Evolutionary conservation across 2,329 filamentous ascomycete genomes (phyloP), one percentile per base, ranked within the genome.

Genomic region (Talaromyces piceae): DNA sequence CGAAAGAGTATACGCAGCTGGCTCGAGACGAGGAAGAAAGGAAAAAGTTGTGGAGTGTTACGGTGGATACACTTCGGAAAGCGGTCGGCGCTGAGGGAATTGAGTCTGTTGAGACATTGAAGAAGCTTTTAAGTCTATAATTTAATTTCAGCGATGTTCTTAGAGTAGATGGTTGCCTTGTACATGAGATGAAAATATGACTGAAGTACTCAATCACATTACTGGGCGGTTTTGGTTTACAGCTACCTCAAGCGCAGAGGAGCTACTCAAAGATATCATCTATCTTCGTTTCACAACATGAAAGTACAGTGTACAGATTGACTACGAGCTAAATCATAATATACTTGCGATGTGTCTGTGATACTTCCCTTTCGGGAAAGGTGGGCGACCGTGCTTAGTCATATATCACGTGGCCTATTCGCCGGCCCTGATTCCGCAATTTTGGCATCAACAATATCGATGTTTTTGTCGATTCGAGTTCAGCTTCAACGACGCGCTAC

Each of bases 61-160:
- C 51, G 12, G 41, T 53, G 11, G 47, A 49, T 26, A 16, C 46
- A 3, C 41, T 53, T 9, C 39, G 20, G 23, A 47, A 49, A 13
- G 51, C 51, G 33, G 47, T 53, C 46, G 51, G 41, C 3, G 47
- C 49, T 27, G 30, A 52, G 2, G 51, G 44, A 31, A 49, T 53
- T 23, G 31, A 47, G 4, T 47, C 51, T 12, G 25, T 49, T n/a
- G 51, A 47, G 20, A 33, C 31, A 31, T 33, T 47, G 13, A 53
- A 47, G 26, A 46, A 30, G 12, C 31, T 53, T 6, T 11, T 53
- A 3, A 44, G 41, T 27, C 9, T 9, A 13, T 16, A 9, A 27
- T 53, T 37, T 13, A 22, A 43, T n/a, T n/a, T n/a, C n/a, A n/a
- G n/a, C n/a, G n/a, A n/a, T n/a, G n/a, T n/a, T n/a, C n/a, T n/a